These are phyloP conservation scores for Gaeumannomyces sp. DNA, from an alignment of 2,329 filamentous ascomycete species.

Conservation along the genomic window DNA sequence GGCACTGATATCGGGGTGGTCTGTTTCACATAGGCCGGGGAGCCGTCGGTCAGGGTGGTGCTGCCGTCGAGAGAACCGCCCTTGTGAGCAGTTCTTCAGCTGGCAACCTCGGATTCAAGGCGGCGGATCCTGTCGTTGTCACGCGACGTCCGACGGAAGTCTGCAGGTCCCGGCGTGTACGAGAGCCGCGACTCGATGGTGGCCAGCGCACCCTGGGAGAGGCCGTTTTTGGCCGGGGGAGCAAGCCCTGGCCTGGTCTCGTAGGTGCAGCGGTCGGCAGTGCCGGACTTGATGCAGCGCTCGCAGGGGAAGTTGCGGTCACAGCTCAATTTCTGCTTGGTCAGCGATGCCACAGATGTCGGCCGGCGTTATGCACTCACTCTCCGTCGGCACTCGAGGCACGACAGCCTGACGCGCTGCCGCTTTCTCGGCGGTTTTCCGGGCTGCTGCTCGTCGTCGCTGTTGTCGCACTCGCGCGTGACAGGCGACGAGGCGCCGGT, in stretches of 20 bases:
- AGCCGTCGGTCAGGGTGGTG: slow-evolving; percentile 18
- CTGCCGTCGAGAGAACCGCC: slow-evolving; percentile 19
- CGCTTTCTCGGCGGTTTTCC: slow-evolving; percentile 42
- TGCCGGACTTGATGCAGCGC: slow-evolving; percentile 56
- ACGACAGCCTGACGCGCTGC: slow-evolving; percentile 53
- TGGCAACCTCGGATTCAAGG: slow-evolving; percentile 54
- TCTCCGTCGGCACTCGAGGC: slow-evolving; percentile 53
- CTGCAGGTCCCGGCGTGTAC: slow-evolving; percentile 28
- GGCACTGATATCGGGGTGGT: slow-evolving; percentile 17
- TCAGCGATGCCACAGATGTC: not conserved
- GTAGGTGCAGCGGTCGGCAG: slow-evolving; percentile 53
- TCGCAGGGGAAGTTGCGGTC: slow-evolving; percentile 57
- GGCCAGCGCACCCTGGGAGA: slow-evolving; percentile 35
- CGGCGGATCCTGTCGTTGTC: slow-evolving; percentile 54
- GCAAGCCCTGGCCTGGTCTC: slow-evolving; percentile 40
- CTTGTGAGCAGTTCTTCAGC: slow-evolving; percentile 41
- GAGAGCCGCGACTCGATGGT: slow-evolving; percentile 37
- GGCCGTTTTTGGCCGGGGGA: slow-evolving; percentile 39
- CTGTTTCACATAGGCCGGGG: slow-evolving; percentile 17
- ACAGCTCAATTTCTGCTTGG: slow-evolving; percentile 46
- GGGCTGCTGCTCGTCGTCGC: slow-evolving; percentile 19
- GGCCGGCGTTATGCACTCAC: not conserved
- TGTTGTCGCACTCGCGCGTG: slow-evolving; percentile 5
- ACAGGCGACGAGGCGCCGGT: slow-evolving; percentile 7
- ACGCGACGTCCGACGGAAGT: slow-evolving; percentile 32